Evolutionary conservation across 1,139 yeast genomes (phyloP).

Genomic region (Yamadazyma conglobata): DNA sequence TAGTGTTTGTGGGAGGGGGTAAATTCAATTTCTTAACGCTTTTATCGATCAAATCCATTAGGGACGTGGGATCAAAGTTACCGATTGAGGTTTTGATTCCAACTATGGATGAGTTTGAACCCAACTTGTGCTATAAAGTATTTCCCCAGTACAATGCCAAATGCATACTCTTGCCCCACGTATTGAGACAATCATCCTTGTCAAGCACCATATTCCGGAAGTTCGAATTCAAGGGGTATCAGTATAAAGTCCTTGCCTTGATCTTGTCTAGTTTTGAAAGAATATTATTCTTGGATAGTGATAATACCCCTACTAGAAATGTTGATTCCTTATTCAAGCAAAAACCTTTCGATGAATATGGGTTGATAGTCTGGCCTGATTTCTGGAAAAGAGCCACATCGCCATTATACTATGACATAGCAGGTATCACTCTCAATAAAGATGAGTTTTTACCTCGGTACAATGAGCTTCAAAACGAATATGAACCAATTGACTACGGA

Average conservation of each 20-base stretch:
- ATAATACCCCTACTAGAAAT: slow-evolving; percentile 60
- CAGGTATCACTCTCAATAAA: slow-evolving; percentile 27
- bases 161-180: slow-evolving; percentile 43
- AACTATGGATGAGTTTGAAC: slow-evolving; percentile 63
- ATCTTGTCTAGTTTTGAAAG: slow-evolving; percentile 75
- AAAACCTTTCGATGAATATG: slow-evolving; percentile 30
- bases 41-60: slow-evolving; percentile 59
- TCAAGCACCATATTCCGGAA: slow-evolving; percentile 13
- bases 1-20: slow-evolving; percentile 56
- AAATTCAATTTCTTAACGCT: slow-evolving; percentile 70
- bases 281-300: slow-evolving; percentile 74
- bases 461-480: slow-evolving; percentile 22
- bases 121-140: slow-evolving; percentile 58
- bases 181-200: slow-evolving; percentile 37
- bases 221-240: slow-evolving; percentile 54
- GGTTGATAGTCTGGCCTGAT: slow-evolving; percentile 47
- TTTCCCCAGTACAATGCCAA: slow-evolving; percentile 67
- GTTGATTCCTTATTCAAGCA: slow-evolving; percentile 41
- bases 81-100: slow-evolving; percentile 83
- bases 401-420: slow-evolving; percentile 39
- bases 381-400: slow-evolving; percentile 47
- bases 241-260: slow-evolving; percentile 73
- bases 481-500: slow-evolving; percentile 12
- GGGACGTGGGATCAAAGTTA: slow-evolving; percentile 58
- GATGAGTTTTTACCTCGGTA: slow-evolving; percentile 28